These are phyloP conservation scores for Spiromastix sp. DNA, from an alignment of 2,329 filamentous ascomycete species.

Conservation along the genomic window DNA sequence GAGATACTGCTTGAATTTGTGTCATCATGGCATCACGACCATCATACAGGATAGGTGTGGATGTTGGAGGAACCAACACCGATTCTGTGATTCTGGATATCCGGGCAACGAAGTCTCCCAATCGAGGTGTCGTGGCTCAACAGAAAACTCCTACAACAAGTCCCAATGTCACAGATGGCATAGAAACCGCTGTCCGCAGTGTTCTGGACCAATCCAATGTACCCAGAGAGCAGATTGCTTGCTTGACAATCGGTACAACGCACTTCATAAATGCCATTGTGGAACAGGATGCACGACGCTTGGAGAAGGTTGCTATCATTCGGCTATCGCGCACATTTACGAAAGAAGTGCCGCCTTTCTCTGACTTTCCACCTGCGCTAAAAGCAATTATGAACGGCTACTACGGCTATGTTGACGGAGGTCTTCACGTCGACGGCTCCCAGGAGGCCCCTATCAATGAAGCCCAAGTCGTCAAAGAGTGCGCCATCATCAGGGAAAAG, in stretches of 20 bases:
- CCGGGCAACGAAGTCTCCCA: conserved; percentile 13
- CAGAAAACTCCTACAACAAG: conserved; percentile 31
- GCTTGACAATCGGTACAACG: conserved; percentile 43
- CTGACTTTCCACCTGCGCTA: conserved; percentile 39
- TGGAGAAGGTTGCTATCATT: conserved; percentile 43
- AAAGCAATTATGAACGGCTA: conserved; percentile 38
- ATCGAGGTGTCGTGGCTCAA: conserved; percentile 20
- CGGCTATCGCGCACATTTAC: conserved; percentile 40
- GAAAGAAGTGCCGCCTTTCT: conserved; percentile 40
- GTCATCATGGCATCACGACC: no score
- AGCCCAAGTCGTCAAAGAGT: conserved; percentile 35
- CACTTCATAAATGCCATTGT: conserved; percentile 44
- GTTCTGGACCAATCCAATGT: conserved; percentile 26
- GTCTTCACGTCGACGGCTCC: conserved; percentile 36
- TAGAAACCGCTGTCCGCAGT: conserved; percentile 26
- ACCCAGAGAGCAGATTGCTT: conserved; percentile 25
- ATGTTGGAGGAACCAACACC: conserved; percentile 32
- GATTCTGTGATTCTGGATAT: conserved; percentile 24
- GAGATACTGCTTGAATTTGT: no score
- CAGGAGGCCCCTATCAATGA: conserved; percentile 33
- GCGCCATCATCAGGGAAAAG: conserved; percentile 33
- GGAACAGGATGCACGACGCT: conserved; percentile 38
- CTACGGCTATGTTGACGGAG: conserved; percentile 39
- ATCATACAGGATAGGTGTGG: conserved; percentile 20
- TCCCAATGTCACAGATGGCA: conserved; percentile 32